Evolutionary conservation across 768 basidiomycete species (phyloP).

Genomic region (Podaxis sp.): DNA sequence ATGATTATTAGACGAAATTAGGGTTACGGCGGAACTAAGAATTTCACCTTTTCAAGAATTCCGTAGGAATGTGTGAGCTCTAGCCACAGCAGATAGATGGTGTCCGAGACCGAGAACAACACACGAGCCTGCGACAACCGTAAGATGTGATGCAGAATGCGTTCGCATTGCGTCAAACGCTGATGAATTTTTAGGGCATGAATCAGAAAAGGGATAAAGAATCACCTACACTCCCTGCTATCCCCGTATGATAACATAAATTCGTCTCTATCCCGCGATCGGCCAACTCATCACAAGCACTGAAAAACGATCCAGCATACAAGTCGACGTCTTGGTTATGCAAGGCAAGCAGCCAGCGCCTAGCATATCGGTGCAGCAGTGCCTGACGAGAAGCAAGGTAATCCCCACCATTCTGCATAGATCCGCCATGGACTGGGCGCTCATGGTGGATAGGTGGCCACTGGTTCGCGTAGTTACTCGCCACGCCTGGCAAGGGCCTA

Average conservation of each 20-base stretch:
- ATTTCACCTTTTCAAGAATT: conserved; percentile 38
- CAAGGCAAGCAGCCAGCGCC: conserved; percentile 68
- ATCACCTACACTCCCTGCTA: conserved; percentile 14
- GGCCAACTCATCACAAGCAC: conserved; percentile 48
- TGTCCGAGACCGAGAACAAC: conserved; percentile 59
- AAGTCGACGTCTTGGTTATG: conserved; percentile 56
- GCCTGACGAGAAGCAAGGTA: conserved; percentile 61
- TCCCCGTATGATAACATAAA: neutral
- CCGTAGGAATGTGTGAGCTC: conserved; percentile 36
- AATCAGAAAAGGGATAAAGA: neutral
- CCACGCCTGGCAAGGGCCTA: conserved; percentile 60
- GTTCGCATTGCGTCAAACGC: conserved; percentile 30
- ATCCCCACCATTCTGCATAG: conserved; percentile 62
- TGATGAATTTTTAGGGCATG: neutral
- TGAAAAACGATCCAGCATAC: conserved; percentile 55
- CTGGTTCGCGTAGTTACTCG: conserved; percentile 36
- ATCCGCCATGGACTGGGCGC: conserved; percentile 34
- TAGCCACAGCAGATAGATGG: conserved; percentile 55
- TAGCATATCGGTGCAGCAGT: conserved; percentile 54
- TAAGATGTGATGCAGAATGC: conserved; percentile 41
- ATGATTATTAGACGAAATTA: neutral
- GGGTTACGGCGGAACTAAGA: neutral
- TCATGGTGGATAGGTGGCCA: conserved; percentile 51
- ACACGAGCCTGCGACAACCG: conserved; percentile 48
- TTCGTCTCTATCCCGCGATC: conserved; percentile 16